These are phyloP conservation scores for Gypsophila paniculata DNA, from an alignment of 179 eudicot species.

Conservation along the genomic window DNA sequence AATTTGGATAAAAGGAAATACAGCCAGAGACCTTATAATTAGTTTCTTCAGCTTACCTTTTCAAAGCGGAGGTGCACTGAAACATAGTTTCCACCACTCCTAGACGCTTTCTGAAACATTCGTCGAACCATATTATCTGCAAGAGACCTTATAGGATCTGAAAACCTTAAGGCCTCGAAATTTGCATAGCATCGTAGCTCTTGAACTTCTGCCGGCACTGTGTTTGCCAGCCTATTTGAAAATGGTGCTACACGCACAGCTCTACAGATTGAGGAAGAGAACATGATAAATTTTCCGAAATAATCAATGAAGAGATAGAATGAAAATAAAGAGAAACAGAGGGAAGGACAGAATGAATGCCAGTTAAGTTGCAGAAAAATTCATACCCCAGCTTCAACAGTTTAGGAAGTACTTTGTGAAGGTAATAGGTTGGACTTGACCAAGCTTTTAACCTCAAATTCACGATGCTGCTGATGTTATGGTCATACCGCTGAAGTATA, in stretches of 20 bases:
- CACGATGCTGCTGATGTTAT: slow-evolving; percentile 88
- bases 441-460: slow-evolving; percentile 93
- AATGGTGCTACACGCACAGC: slow-evolving; percentile 99
- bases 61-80: slow-evolving; percentile 99
- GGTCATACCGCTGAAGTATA: slow-evolving; percentile 59
- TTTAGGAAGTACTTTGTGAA: slow-evolving; percentile 82
- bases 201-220: slow-evolving; percentile 77
- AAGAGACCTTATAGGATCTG: slow-evolving; percentile 74
- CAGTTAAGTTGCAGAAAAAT: neutral
- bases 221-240: slow-evolving; percentile 92
- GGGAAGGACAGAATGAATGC: neutral
- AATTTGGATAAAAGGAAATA: neutral
- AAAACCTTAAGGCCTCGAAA: slow-evolving; percentile 90
- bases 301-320: slow-evolving; percentile 8
- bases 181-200: slow-evolving; percentile 83
- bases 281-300: neutral
- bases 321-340: neutral
- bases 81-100: slow-evolving; percentile 74
- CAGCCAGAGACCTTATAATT: neutral
- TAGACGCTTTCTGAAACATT: slow-evolving; percentile 67
- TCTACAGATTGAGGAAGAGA: slow-evolving; percentile 35
- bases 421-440: slow-evolving; percentile 87
- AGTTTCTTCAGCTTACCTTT: slow-evolving; percentile 46
- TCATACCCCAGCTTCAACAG: slow-evolving; percentile 68
- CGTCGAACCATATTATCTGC: slow-evolving; percentile 84